phyloP scores from a whole-genome alignment of 2,329 filamentous ascomycete genomes.

The Botrytis porri region DNA sequence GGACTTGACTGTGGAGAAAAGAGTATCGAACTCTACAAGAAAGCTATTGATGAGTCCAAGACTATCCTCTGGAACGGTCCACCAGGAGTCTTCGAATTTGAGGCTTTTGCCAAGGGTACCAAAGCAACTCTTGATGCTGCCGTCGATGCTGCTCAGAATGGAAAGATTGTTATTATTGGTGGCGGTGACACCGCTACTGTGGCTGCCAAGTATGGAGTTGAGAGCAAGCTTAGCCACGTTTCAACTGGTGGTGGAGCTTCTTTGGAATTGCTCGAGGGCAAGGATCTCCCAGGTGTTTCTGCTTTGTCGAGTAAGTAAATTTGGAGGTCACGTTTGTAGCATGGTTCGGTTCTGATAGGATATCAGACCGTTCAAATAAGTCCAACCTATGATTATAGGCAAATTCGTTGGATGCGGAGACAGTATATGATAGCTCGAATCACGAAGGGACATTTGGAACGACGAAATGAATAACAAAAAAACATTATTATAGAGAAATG shows the following conservation, averaged over 20 bases:
- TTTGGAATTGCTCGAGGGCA: slow-evolving; percentile 95
- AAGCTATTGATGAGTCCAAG: slow-evolving; percentile 81
- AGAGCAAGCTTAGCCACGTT: slow-evolving; percentile 97
- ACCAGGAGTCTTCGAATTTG: slow-evolving; percentile 95
- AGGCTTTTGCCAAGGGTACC: slow-evolving; percentile 88
- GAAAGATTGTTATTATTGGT: slow-evolving; percentile 97
- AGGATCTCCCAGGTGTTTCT: slow-evolving; percentile 89
- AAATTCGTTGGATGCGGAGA: slow-evolving; percentile 26
- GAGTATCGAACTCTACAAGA: slow-evolving; percentile 83
- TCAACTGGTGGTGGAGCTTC: slow-evolving; percentile 95
- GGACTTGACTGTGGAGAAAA: slow-evolving; percentile 91
- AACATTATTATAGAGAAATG: slow-evolving; percentile 6
- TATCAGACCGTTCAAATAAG: slow-evolving; percentile 33
- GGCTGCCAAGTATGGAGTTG: slow-evolving; percentile 92
- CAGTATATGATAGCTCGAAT: slow-evolving; percentile 28
- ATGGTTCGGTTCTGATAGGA: slow-evolving; percentile 30
- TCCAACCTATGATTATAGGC: slow-evolving; percentile 36
- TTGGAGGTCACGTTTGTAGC: slow-evolving; percentile 19
- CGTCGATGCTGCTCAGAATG: slow-evolving; percentile 73
- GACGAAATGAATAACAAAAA: slow-evolving; percentile 16
- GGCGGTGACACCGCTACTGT: slow-evolving; percentile 98
- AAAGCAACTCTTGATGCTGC: slow-evolving; percentile 89
- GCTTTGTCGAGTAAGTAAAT: slow-evolving; percentile 78
- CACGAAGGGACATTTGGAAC: slow-evolving; percentile 31
- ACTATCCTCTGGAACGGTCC: slow-evolving; percentile 99